A percentile compares a stretch with the other conserved stretches of the same genome.
Evolutionary conservation across 208 protist genomes (phyloP).

Genomic region (Trypanosoma mega): DNA sequence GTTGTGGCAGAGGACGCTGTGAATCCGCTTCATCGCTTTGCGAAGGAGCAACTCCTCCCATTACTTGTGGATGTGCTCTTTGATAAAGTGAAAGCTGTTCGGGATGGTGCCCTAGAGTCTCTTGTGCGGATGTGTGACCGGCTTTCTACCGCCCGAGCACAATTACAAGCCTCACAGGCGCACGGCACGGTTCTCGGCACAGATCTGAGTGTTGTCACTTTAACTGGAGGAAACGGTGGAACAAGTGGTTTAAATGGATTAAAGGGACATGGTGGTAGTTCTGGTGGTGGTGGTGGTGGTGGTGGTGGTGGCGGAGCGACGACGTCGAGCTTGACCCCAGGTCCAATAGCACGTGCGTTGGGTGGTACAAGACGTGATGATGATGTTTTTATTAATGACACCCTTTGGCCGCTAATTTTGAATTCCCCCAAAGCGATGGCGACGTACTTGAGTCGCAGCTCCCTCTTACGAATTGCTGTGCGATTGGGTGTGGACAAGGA

Average conservation of each 20-base stretch:
- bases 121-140: slow-evolving; percentile 42
- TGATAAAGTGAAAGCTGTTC: slow-evolving; percentile 77
- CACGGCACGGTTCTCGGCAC: background rate
- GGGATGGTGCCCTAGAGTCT: slow-evolving; percentile 60
- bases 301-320: background rate
- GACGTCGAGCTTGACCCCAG: no score
- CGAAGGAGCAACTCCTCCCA: slow-evolving; percentile 60
- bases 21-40: slow-evolving; percentile 56
- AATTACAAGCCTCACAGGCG: slow-evolving; percentile 5
- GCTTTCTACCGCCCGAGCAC: slow-evolving; percentile 11
- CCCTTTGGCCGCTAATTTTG: slow-evolving; percentile 74
- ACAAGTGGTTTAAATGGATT: background rate
- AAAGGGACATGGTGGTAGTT: background rate
- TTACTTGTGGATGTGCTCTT: slow-evolving; percentile 71
- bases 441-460: slow-evolving; percentile 72
- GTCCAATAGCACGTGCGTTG: background rate
- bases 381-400: slow-evolving; percentile 60
- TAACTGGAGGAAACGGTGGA: background rate
- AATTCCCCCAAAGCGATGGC: slow-evolving; percentile 49
- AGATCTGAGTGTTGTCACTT: background rate
- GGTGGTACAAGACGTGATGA: background rate
- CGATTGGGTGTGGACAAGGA: slow-evolving; percentile 72
- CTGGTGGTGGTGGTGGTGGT: background rate
- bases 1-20: slow-evolving; percentile 14
- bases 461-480: slow-evolving; percentile 65